Percentiles rank a stretch among this genome's conserved stretches.
Conservation (phyloP, 176 grass and related monocot species). For the Oryza coarctata region DNA sequence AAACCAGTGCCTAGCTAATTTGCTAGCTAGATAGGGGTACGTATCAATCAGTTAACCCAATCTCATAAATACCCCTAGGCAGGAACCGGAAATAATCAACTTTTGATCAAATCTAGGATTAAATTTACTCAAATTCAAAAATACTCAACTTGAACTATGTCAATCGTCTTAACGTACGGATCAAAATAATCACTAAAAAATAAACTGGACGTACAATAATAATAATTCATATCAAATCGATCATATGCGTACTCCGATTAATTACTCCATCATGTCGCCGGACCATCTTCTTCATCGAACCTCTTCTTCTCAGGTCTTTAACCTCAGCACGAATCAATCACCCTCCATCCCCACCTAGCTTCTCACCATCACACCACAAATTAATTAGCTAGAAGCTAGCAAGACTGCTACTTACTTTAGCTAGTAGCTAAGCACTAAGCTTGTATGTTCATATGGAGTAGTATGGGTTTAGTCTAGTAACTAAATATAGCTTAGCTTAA, state of each 20-base stretch:
- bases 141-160: not conserved
- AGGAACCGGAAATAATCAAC: not conserved
- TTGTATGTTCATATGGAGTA: not conserved
- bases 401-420: no score
- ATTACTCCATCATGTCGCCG: not conserved
- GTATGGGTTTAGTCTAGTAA: not conserved
- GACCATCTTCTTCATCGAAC: not conserved
- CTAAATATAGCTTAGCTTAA: conserved; percentile 27
- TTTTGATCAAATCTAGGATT: not conserved
- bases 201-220: not conserved
- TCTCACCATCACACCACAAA: not conserved
- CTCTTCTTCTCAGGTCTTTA: not conserved
- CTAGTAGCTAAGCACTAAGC: not conserved
- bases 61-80: not conserved
- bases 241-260: not conserved
- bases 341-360: not conserved
- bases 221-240: not conserved
- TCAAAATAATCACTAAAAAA: not conserved
- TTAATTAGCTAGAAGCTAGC: not conserved
- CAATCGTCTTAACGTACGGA: not conserved
- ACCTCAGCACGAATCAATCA: not conserved
- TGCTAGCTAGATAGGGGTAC: not conserved
- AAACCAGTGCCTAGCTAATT: not conserved
- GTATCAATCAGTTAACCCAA: not conserved
- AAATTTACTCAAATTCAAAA: not conserved